These are phyloP conservation scores for Lobosporangium transversale DNA, from an alignment of 192 early-diverging fungal species.

Conservation along the genomic window DNA sequence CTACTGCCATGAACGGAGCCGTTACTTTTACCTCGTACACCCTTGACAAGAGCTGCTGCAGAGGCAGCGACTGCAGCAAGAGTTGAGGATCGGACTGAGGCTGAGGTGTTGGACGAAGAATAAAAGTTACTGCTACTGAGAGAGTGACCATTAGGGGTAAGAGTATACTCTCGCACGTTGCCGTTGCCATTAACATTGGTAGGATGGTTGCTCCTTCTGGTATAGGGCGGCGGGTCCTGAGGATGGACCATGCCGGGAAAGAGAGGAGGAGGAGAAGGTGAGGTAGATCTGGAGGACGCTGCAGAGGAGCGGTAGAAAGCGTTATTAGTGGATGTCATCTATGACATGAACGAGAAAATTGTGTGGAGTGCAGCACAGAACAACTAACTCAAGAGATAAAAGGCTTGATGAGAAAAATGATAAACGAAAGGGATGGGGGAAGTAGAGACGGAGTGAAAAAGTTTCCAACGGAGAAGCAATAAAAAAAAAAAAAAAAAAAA, in stretches of 20 bases:
- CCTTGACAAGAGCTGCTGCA: slow-evolving; percentile 33
- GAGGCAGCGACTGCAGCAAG: slow-evolving; percentile 33
- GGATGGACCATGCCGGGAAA: slow-evolving; percentile 51
- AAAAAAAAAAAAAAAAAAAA: not conserved
- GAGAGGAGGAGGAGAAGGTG: slow-evolving; percentile 46
- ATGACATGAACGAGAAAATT: slow-evolving; percentile 35
- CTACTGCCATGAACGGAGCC: not conserved
- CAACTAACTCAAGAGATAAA: not conserved
- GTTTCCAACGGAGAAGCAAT: not conserved
- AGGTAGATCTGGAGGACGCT: slow-evolving; percentile 53
- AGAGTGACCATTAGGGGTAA: slow-evolving; percentile 32
- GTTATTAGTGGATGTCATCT: slow-evolving; percentile 51
- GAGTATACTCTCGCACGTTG: slow-evolving; percentile 5
- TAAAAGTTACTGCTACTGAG: slow-evolving; percentile 51
- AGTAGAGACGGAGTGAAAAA: not conserved
- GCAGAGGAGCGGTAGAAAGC: slow-evolving; percentile 51
- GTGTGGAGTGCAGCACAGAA: too few relatives aligned
- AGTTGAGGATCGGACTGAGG: slow-evolving; percentile 38
- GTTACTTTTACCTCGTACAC: slow-evolving; percentile 7
- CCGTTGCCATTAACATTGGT: slow-evolving; percentile 6
- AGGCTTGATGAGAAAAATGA: not conserved
- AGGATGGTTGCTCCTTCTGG: slow-evolving; percentile 37
- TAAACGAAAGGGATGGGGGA: too few relatives aligned
- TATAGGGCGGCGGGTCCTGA: slow-evolving; percentile 51
- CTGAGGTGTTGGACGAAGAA: slow-evolving; percentile 21